phyloP scores from a whole-genome alignment of 2,329 filamentous ascomycete genomes.

The Graphilbum fragrans region DNA sequence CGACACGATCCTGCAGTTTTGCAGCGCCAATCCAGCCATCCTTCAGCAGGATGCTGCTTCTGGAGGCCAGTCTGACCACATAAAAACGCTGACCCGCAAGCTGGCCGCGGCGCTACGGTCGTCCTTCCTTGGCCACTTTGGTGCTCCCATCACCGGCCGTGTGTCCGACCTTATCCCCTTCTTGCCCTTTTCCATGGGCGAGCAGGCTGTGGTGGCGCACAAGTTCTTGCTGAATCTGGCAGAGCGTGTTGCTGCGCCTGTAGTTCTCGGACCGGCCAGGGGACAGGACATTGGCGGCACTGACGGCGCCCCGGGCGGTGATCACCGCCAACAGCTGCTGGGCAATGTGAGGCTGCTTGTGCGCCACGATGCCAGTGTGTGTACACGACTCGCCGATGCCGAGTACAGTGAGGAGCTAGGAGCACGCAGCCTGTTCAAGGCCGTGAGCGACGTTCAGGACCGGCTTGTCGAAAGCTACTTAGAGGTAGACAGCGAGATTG shows the following conservation, averaged over 20 bases:
- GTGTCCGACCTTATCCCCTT: slow-evolving; percentile 8
- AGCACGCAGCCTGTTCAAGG: slow-evolving; percentile 6
- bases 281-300: neutral
- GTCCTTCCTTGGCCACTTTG: slow-evolving; percentile 3
- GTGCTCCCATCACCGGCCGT: slow-evolving; percentile 6
- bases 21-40: slow-evolving; percentile 2
- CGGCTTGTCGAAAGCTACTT: slow-evolving; percentile 4
- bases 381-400: neutral
- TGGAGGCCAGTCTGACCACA: neutral
- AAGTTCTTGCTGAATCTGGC: slow-evolving; percentile 5
- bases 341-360: slow-evolving; percentile 3
- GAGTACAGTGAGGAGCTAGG: slow-evolving; percentile 6
- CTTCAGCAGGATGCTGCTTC: neutral
- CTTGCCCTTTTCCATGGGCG: slow-evolving; percentile 6
- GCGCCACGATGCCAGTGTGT: slow-evolving; percentile 5
- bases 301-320: neutral
- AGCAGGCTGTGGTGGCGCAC: slow-evolving; percentile 7
- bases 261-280: neutral
- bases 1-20: slow-evolving; percentile 4
- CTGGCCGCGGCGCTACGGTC: neutral
- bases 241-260: neutral
- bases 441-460: slow-evolving; percentile 2
- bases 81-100: neutral
- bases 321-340: neutral
- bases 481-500: slow-evolving; percentile 1